phyloP scores from a whole-genome alignment of 2,329 filamentous ascomycete genomes.

The Neocatenulostroma microsporum region DNA sequence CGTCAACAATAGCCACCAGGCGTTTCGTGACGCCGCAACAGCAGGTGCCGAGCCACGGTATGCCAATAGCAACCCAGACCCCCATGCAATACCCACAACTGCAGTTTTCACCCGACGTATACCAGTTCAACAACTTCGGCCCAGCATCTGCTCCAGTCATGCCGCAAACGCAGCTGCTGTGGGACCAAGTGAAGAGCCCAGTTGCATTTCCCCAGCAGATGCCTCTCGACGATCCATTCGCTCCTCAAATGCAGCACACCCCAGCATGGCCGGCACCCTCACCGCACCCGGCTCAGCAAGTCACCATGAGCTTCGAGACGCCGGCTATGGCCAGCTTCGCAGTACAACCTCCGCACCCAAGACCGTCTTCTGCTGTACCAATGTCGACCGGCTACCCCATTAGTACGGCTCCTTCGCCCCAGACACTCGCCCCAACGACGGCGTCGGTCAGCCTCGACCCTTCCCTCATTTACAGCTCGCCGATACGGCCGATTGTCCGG shows the following conservation, averaged over 20 bases:
- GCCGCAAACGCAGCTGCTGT: conserved; percentile 46
- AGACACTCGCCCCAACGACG: background rate
- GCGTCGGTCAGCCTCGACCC: conserved; percentile 39
- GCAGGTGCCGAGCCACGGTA: too few species aligned
- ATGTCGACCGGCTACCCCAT: background rate
- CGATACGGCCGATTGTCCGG: conserved; percentile 15
- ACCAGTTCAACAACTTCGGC: conserved; percentile 45
- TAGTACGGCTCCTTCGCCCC: too few species aligned
- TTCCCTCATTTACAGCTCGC: conserved; percentile 36
- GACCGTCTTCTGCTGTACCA: conserved; percentile 19
- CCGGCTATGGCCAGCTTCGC: conserved; percentile 27
- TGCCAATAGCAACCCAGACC: conserved; percentile 21
- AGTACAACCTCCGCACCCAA: conserved; percentile 16
- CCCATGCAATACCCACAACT: conserved; percentile 45
- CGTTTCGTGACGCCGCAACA: conserved; percentile 25
- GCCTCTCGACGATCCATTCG: conserved; percentile 26
- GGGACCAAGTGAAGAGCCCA: conserved; percentile 20
- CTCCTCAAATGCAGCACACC: conserved; percentile 12
- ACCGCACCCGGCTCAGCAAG: conserved; percentile 10
- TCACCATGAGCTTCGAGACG: conserved; percentile 21
- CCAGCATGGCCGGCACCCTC: conserved; percentile 14
- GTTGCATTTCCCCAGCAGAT: conserved; percentile 7
- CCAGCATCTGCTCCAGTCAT: conserved; percentile 50
- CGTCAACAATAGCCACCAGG: conserved; percentile 28
- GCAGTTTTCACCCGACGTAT: conserved; percentile 52